These are phyloP conservation scores for Trametes cingulata DNA, from an alignment of 768 basidiomycete genomes.

Conservation along the genomic window DNA sequence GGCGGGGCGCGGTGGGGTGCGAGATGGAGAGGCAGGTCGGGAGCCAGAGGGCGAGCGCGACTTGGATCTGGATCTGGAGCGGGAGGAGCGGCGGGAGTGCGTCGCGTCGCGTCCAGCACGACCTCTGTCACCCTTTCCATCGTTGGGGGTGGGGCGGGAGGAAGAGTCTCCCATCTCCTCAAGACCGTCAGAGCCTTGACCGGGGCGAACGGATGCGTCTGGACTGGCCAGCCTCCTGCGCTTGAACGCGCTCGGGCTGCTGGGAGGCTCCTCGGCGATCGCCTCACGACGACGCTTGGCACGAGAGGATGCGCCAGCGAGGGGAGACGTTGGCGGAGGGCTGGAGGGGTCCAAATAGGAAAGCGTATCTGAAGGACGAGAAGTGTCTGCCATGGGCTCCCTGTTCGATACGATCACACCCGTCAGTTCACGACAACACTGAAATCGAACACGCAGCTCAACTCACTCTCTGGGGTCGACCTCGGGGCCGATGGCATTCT, in stretches of 20 bases:
- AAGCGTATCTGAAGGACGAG: not conserved
- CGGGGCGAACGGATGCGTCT: not conserved
- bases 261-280: not conserved
- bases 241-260: not conserved
- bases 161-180: too few species aligned
- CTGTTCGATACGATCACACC: not conserved
- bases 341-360: slow-evolving; percentile 6
- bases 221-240: not conserved
- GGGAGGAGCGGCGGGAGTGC: too few species aligned
- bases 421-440: not conserved
- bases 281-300: not conserved
- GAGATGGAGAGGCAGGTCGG: too few species aligned
- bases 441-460: too few species aligned
- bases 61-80: too few species aligned
- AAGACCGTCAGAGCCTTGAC: too few species aligned
- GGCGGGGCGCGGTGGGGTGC: too few species aligned
- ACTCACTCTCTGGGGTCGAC: not conserved
- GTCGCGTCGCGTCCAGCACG: too few species aligned
- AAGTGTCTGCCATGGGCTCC: not conserved
- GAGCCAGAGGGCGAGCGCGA: too few species aligned
- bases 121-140: too few species aligned
- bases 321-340: slow-evolving; percentile 5
- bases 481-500: not conserved
- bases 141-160: too few species aligned
- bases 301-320: not conserved